Evolutionary conservation across 2,329 filamentous ascomycete genomes (phyloP), one percentile per base, ranked within the genome.

Genomic region (Davidsoniella virescens): DNA sequence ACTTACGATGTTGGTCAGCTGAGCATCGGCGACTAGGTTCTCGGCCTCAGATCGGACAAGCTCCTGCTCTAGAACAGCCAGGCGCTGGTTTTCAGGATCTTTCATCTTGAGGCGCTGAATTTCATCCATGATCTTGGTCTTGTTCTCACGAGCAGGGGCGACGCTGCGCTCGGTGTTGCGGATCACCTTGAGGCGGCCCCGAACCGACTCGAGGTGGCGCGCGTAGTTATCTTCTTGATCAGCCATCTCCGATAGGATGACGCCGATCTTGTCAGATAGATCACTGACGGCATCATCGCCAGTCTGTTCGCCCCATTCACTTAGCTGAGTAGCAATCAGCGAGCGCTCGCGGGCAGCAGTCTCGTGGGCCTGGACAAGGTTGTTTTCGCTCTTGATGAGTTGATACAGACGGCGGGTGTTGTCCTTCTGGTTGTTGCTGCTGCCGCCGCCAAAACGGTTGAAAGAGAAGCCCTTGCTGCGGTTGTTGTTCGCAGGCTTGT

Each of bases 161-260:
- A 98, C 90, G 57, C 85, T 93, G 67, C 83, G 82, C 70, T 98
- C 92, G 12, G 87, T 95, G 65, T 98, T 94, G 57, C 92, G 78
- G 58, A 98, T 93, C 57, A 85, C 76, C 75, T 98, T 98, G 64
- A 98, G 71, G 20, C 87, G 67, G 33, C 71, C 74, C 45, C 92
- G 77, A 57, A 84, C 86, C 55, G 94, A 87, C 64, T 98, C 92
- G 50, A 98, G 65, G 45, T 81, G 80, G 64, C 90, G 82, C 4
- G 88, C 86, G 64, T 88, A 96, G 43, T 73, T 62, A 57, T 95
- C 88, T 64, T 98, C 92, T 65, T 94, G 87, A 66, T 94, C 87
- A 48, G 87, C 92, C 54, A 98, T 78, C 70, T 96, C 92, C 18
- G 84, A 83, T 54, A 98, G 71, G 59, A 98, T 70, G 38, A 96